Percentiles rank a stretch among this genome's conserved stretches.
phyloP scores from a whole-genome alignment of 1,139 yeast genomes.

The Arxiozyma heterogenica region DNA sequence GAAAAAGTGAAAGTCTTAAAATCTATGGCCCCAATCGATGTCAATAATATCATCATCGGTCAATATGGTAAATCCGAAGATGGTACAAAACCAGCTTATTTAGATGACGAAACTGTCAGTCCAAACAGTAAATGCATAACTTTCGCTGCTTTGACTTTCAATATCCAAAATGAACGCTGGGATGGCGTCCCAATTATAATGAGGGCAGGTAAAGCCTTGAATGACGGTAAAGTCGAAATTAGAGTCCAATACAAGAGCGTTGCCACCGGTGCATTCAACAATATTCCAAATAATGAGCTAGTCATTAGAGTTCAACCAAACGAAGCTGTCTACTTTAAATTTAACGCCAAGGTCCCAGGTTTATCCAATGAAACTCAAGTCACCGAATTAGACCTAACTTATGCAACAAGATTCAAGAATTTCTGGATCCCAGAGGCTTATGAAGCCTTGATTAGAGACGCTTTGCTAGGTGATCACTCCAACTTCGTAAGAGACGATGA shows the following conservation, averaged over 20 bases:
- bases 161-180: conserved; percentile 91
- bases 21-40: conserved; percentile 62
- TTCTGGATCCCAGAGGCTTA: conserved; percentile 97
- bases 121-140: conserved; percentile 80
- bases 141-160: conserved; percentile 73
- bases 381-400: conserved; percentile 85
- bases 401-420: conserved; percentile 70
- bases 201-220: conserved; percentile 94
- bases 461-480: conserved; percentile 74
- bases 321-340: conserved; percentile 86
- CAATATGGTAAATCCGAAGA: conserved; percentile 81
- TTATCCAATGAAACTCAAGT: conserved; percentile 69
- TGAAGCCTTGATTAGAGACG: conserved; percentile 29
- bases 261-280: conserved; percentile 70
- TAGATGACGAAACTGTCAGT: conserved; percentile 89
- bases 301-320: conserved; percentile 91
- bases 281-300: conserved; percentile 82
- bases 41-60: conserved; percentile 66
- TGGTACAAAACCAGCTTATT: conserved; percentile 80
- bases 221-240: conserved; percentile 88
- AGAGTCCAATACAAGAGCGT: conserved; percentile 87
- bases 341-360: conserved; percentile 85
- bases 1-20: conserved; percentile 90
- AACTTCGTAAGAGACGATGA: conserved; percentile 95
- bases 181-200: conserved; percentile 92